phyloP scores from a whole-genome alignment of 345 rosid genomes.

The Euphorbia lathyris region DNA sequence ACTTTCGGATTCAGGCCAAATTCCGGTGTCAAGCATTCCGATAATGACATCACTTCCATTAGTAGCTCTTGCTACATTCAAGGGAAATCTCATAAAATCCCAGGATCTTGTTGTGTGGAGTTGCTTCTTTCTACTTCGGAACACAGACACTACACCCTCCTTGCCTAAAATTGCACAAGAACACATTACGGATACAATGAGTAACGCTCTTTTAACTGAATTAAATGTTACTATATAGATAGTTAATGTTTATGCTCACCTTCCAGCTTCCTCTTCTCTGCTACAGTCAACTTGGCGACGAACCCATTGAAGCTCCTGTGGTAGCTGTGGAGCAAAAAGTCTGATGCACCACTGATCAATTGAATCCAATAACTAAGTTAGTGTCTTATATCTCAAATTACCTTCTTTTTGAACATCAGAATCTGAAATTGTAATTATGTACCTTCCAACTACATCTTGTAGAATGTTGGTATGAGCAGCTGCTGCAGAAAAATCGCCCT shows the following conservation, averaged over 20 bases:
- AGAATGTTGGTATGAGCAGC: constrained; percentile 10
- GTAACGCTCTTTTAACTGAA: too few relatives aligned
- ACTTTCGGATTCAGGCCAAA: constrained; percentile 14
- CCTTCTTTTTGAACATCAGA: too few relatives aligned
- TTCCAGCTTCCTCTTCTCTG: background rate
- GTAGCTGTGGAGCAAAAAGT: constrained; percentile 2
- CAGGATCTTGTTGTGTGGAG: constrained; percentile 19
- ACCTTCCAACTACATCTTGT: constrained; percentile 5
- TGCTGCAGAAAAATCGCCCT: constrained; percentile 33
- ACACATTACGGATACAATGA: too few relatives aligned
- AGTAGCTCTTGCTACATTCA: background rate
- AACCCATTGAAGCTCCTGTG: constrained; percentile 16
- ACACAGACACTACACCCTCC: constrained; percentile 10
- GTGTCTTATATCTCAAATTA: too few relatives aligned
- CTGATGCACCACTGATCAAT: background rate
- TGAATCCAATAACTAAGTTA: background rate
- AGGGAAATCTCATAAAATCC: constrained; percentile 8
- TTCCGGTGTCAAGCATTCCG: constrained; percentile 9
- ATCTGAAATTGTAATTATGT: background rate
- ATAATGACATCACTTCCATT: constrained; percentile 3
- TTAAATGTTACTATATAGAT: too few relatives aligned
- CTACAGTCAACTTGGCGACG: constrained; percentile 1
- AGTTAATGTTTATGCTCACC: background rate
- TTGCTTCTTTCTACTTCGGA: background rate
- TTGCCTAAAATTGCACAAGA: background rate